phyloP scores from a whole-genome alignment of 2,329 filamentous ascomycete genomes.

The Aureobasidium lini region DNA sequence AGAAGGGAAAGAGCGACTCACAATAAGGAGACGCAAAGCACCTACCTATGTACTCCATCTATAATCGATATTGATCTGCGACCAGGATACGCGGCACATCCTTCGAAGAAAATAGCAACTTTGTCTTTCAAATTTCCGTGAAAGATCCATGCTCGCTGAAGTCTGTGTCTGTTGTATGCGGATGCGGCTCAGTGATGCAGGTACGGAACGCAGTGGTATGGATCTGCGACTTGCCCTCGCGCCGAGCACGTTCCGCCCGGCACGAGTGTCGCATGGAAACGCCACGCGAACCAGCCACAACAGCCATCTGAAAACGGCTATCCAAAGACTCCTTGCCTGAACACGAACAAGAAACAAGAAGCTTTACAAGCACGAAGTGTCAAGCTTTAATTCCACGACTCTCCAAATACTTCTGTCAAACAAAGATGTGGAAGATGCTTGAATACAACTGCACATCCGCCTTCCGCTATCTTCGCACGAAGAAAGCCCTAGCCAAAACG shows the following conservation, averaged over 20 bases:
- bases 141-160: neutral
- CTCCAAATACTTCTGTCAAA: too few species aligned
- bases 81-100: neutral
- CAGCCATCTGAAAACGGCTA: neutral
- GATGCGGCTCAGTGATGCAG: neutral
- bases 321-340: neutral
- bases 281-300: neutral
- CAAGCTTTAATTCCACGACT: too few species aligned
- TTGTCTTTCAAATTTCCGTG: neutral
- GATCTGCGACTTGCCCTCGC: neutral
- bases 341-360: neutral
- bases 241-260: neutral
- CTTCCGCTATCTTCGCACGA: neutral
- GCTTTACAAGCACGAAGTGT: too few species aligned
- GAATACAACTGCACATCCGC: too few species aligned
- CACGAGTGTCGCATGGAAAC: neutral
- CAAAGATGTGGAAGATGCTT: too few species aligned
- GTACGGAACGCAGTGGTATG: neutral
- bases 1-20: neutral
- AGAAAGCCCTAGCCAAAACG: neutral
- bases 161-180: neutral
- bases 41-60: neutral
- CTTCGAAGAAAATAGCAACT: neutral
- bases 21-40: neutral
- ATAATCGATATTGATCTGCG: neutral